phyloP scores from a whole-genome alignment of 805 yeast species.

The Candida maesae region DNA sequence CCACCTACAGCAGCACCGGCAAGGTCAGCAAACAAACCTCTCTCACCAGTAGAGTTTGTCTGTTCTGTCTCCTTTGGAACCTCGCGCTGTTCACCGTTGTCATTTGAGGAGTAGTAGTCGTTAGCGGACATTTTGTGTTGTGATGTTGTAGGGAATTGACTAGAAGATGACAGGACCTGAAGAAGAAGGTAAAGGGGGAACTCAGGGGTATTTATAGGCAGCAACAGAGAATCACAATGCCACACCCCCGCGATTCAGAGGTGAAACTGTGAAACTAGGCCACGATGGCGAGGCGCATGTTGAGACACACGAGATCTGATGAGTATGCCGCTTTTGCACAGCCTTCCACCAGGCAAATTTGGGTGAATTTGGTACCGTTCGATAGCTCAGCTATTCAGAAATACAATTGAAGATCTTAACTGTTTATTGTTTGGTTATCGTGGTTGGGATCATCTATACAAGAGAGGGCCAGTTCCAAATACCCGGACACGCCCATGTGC shows the following conservation, averaged over 20 bases:
- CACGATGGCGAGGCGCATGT: constrained; percentile 1
- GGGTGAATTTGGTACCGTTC: too few species aligned
- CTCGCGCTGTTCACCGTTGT: constrained; percentile 14
- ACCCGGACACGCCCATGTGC: too few species aligned
- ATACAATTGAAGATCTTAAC: too few species aligned
- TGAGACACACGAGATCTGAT: neutral
- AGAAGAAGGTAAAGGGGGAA: neutral
- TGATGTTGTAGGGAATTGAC: neutral
- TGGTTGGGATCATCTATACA: too few species aligned
- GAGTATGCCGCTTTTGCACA: neutral
- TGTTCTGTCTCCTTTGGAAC: constrained; percentile 17
- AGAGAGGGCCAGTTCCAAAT: too few species aligned
- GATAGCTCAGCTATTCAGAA: too few species aligned
- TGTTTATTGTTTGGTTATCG: too few species aligned
- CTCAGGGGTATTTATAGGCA: constrained; percentile 4
- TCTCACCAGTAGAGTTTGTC: constrained; percentile 24
- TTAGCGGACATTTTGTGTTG: constrained; percentile 47
- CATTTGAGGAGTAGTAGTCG: constrained; percentile 40
- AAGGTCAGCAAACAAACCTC: constrained; percentile 42
- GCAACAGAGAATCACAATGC: neutral
- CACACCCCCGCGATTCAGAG: constrained; percentile 10
- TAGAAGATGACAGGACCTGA: neutral
- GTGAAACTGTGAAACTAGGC: too few species aligned
- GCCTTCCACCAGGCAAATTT: neutral
- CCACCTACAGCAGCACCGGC: constrained; percentile 55